Conservation (phyloP, 768 basidiomycete genomes). For the Boletus rufocinnamomeus region DNA sequence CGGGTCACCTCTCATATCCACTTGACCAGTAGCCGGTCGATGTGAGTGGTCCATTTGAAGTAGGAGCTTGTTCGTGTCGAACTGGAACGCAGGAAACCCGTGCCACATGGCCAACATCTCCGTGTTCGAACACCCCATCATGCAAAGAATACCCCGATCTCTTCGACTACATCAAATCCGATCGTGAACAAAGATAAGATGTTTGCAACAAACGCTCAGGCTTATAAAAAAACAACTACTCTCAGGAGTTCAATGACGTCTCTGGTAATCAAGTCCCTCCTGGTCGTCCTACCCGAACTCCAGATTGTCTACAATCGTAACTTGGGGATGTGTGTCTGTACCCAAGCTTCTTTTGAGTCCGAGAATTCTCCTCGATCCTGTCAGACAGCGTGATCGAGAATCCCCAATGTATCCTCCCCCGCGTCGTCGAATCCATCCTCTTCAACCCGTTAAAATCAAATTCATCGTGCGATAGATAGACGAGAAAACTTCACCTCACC, state of each 20-base stretch:
- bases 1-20: background rate
- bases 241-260: background rate
- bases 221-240: background rate
- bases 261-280: background rate
- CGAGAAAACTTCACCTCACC: background rate
- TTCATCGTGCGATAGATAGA: background rate
- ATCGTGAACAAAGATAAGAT: background rate
- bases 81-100: background rate
- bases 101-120: background rate
- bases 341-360: background rate
- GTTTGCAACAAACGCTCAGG: too few relatives aligned
- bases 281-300: background rate
- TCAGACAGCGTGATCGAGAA: background rate
- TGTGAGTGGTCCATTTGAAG: background rate
- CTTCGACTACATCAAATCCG: background rate
- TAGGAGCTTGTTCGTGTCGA: background rate
- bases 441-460: background rate
- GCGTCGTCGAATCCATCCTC: background rate
- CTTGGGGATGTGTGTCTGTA: background rate
- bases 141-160: background rate
- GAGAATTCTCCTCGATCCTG: background rate
- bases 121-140: background rate
- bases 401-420: background rate
- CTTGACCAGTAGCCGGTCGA: background rate
- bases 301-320: background rate